A percentile compares a stretch with the other conserved stretches of the same genome.
phyloP scores from a whole-genome alignment of 257 asterid species.

The Solanum ahanhuiri region DNA sequence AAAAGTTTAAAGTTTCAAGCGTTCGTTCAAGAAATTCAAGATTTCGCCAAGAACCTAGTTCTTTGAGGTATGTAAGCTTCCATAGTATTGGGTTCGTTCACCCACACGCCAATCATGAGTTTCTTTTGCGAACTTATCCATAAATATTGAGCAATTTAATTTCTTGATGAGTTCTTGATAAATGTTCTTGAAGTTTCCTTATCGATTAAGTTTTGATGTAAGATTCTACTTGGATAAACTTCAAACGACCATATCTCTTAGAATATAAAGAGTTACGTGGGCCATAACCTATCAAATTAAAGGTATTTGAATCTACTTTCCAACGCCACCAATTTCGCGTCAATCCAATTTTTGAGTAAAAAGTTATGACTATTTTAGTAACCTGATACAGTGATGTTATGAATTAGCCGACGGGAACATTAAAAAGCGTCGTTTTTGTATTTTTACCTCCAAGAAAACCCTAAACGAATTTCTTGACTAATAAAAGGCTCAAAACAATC shows the following conservation, averaged over 20 bases:
- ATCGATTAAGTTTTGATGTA: background rate
- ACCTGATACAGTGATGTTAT: background rate
- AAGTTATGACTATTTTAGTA: background rate
- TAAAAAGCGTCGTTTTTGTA: too few species aligned
- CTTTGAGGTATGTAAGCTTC: background rate
- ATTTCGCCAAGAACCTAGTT: background rate
- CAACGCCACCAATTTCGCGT: background rate
- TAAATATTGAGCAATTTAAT: background rate
- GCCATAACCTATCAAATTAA: background rate
- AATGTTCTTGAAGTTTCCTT: background rate
- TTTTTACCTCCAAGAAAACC: background rate
- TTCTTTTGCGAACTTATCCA: background rate
- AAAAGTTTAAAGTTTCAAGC: background rate
- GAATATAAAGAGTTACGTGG: background rate
- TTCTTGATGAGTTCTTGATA: background rate
- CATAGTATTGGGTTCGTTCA: background rate
- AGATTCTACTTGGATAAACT: background rate
- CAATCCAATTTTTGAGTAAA: too few species aligned
- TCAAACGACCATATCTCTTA: background rate
- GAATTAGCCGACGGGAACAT: background rate
- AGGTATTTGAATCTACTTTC: background rate
- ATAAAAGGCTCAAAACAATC: background rate
- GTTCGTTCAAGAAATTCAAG: background rate
- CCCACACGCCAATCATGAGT: background rate
- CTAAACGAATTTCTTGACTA: background rate